These are phyloP conservation scores for Herpotrichia juniperi DNA, from an alignment of 2,329 filamentous ascomycete species.

Conservation along the genomic window DNA sequence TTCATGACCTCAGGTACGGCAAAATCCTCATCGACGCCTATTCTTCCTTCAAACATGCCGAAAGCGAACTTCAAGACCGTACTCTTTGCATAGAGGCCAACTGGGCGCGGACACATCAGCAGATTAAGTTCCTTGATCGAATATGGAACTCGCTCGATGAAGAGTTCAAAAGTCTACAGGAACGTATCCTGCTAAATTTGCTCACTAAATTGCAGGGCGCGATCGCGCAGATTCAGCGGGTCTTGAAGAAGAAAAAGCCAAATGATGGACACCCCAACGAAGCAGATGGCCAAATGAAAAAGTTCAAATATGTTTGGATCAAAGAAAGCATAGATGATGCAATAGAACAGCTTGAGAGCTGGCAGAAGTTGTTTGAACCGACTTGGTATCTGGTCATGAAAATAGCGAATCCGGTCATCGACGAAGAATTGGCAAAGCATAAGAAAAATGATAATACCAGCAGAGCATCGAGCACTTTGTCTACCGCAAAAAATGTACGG, in stretches of 20 bases:
- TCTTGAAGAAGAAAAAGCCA: constrained; percentile 1
- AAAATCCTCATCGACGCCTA: constrained; percentile 8
- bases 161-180: constrained; percentile 5
- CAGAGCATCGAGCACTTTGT: background rate
- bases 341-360: constrained; percentile 7
- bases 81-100: constrained; percentile 5
- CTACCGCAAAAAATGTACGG: constrained; percentile 6
- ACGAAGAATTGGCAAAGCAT: constrained; percentile 7
- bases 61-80: constrained; percentile 3
- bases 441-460: background rate
- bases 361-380: constrained; percentile 19
- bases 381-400: constrained; percentile 19
- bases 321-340: constrained; percentile 6
- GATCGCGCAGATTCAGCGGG: background rate
- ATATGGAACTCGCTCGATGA: constrained; percentile 9
- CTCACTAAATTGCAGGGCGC: constrained; percentile 6
- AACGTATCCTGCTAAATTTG: constrained; percentile 2
- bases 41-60: constrained; percentile 2
- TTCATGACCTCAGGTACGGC: constrained; percentile 4
- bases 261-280: background rate
- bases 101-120: constrained; percentile 2
- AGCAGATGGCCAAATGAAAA: too few relatives aligned
- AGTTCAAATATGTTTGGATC: constrained; percentile 2
- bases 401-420: constrained; percentile 13
- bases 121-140: constrained; percentile 9